These are phyloP conservation scores for Aureobasidium sp. DNA, from an alignment of 2,329 filamentous ascomycete species.

Conservation along the genomic window DNA sequence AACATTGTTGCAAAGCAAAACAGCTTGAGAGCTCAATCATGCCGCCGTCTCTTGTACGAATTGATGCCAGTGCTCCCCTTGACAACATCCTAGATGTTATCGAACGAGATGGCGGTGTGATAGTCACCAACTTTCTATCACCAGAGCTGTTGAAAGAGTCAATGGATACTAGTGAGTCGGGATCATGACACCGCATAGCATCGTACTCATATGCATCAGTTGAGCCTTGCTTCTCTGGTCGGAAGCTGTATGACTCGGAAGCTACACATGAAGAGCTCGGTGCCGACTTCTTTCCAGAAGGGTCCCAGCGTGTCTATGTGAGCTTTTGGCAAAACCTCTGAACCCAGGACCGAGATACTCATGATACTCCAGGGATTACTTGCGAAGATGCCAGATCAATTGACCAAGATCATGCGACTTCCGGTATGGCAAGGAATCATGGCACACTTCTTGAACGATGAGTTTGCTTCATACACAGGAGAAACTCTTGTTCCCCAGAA, in stretches of 20 bases:
- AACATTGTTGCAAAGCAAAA: background rate
- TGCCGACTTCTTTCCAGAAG: slow-evolving; percentile 3
- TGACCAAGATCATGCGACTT: background rate
- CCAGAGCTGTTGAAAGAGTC: background rate
- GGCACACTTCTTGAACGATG: slow-evolving; percentile 1
- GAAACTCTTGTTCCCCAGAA: background rate
- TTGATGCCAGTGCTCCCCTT: background rate
- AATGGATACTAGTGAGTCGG: background rate
- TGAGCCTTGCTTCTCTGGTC: background rate
- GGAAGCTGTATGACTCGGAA: background rate
- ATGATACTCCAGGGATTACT: background rate
- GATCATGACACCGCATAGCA: too few species aligned
- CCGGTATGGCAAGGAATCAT: background rate
- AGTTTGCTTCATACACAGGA: slow-evolving; percentile 4
- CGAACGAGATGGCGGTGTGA: background rate
- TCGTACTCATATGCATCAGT: background rate
- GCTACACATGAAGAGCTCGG: background rate
- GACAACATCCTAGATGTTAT: background rate
- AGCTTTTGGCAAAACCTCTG: background rate
- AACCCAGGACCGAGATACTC: background rate
- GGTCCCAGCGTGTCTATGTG: background rate
- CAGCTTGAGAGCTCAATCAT: background rate
- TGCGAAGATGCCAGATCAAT: background rate
- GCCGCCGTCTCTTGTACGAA: background rate
- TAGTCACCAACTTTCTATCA: background rate